Percentiles rank a stretch among this genome's conserved stretches.
Evolutionary conservation across 2,329 filamentous ascomycete species (phyloP).

Genomic region (Knoxdaviesia proteae): DNA sequence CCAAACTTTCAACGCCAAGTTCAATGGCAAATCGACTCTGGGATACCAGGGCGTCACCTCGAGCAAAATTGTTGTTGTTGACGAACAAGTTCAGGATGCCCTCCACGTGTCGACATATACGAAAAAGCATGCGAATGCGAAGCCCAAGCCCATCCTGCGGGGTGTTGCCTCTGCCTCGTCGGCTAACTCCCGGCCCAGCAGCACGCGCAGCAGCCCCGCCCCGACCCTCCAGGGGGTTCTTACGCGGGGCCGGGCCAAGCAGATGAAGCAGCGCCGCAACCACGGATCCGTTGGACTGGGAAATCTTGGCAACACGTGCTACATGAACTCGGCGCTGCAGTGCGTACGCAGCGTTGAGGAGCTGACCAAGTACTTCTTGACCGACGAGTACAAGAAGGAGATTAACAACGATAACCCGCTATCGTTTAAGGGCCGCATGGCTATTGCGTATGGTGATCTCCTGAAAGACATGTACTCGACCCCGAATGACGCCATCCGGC

Average conservation of each 20-base stretch:
- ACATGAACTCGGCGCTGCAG: slow-evolving; percentile 96
- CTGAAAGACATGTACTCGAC: slow-evolving; percentile 62
- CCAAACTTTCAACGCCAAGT: slow-evolving; percentile 50
- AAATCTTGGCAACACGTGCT: slow-evolving; percentile 93
- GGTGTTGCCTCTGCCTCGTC: slow-evolving; percentile 9
- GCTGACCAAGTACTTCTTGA: slow-evolving; percentile 75
- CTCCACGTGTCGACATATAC: slow-evolving; percentile 21
- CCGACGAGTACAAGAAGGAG: slow-evolving; percentile 52
- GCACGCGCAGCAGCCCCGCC: slow-evolving; percentile 48
- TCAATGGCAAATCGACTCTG: slow-evolving; percentile 53
- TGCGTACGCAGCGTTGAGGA: slow-evolving; percentile 89
- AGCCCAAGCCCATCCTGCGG: slow-evolving; percentile 2
- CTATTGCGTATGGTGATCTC: slow-evolving; percentile 60
- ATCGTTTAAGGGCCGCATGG: slow-evolving; percentile 68
- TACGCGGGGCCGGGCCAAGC: slow-evolving; percentile 51
- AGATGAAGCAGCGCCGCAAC: slow-evolving; percentile 47
- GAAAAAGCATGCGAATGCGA: not conserved
- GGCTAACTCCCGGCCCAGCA: slow-evolving; percentile 14
- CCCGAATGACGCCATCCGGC: slow-evolving; percentile 47
- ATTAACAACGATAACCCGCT: slow-evolving; percentile 73
- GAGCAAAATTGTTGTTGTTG: slow-evolving; percentile 61
- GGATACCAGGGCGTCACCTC: slow-evolving; percentile 46
- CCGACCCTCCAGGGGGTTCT: slow-evolving; percentile 28
- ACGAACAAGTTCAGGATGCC: slow-evolving; percentile 48
- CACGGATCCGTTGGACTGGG: slow-evolving; percentile 63